Conservation (phyloP, 1,139 yeast genomes). For the Saccharomyces hybrid region DNA sequence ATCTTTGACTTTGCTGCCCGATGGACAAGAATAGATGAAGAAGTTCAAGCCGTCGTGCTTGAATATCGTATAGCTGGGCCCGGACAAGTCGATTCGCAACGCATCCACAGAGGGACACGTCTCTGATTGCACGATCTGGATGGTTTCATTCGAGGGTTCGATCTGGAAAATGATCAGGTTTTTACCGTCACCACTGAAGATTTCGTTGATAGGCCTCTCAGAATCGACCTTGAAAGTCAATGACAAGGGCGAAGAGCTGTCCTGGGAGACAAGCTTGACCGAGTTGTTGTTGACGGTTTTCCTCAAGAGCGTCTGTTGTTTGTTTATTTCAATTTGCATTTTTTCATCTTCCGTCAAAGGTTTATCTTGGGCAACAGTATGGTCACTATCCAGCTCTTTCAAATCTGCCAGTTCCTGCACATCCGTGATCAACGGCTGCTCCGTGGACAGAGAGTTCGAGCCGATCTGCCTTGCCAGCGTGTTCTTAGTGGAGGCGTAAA, state of each 20-base stretch:
- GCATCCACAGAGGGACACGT: constrained; percentile 22
- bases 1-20: constrained; percentile 81
- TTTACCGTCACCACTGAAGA: constrained; percentile 2
- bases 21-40: constrained; percentile 83
- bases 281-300: constrained; percentile 5
- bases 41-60: constrained; percentile 18
- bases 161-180: constrained; percentile 33
- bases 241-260: constrained; percentile 21
- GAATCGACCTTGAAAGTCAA: constrained; percentile 30
- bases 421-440: constrained; percentile 50
- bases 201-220: constrained; percentile 15
- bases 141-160: constrained; percentile 34
- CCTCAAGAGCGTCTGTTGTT: constrained; percentile 21
- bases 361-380: constrained; percentile 16
- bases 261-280: constrained; percentile 25
- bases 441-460: constrained; percentile 46
- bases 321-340: constrained; percentile 19
- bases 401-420: constrained; percentile 44
- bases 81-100: constrained; percentile 32
- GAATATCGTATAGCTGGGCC: constrained; percentile 55
- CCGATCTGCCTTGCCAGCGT: constrained; percentile 69
- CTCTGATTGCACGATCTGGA: constrained; percentile 24
- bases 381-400: constrained; percentile 17
- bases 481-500: constrained; percentile 84
- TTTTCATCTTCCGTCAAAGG: constrained; percentile 60